Base-by-base conservation (phyloP, 2,329 filamentous ascomycete genomes). In the Trichoderma arundinaceum region DNA sequence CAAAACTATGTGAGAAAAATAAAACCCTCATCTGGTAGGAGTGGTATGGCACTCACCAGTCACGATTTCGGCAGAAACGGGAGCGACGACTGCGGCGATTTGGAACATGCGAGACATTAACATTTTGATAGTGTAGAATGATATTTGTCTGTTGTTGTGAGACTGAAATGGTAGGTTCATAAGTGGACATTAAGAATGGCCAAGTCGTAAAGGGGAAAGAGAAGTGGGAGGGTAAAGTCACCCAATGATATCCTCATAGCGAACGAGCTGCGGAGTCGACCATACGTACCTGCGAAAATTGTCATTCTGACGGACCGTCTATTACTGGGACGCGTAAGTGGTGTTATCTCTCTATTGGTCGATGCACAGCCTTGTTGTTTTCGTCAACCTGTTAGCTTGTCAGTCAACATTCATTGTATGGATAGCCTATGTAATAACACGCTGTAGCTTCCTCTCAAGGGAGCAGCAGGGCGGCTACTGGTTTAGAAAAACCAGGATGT, bases 321-420 rank as follows among this genome's bases (percentile, higher is more conserved):
- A 54, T 33, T 33, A 39, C 10, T 17, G 17, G 15, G 41, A 6
- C 33, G 22, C 32, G 8, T 39, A 38, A 46, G 43, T 17, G 17
- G 13, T 17, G 13, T 15, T 48, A 28, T 44, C 39, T 19, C n/a
- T 2, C 4, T 43, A 48, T 38, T 15, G 32, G 32, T 6, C 43
- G 7, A 1, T 39, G 56, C 56, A 59, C 56, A 22, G 56, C 56
- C 56, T 19, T 59, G 4, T n/a, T 28, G 9, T 49, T 35, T n/a
- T 39, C 10, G 35, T 39, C 17, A 44, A 44, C 41, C 15, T n/a
- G 41, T 17, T 38, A 6, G 22, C 15, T 17, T 4, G 33, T 39
- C n/a, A 13, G n/a, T 54, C 8, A 54, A n/a, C 4, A 19, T 49
- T 49, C 46, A 13, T 49, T 32, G 32, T 32, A 22, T 22, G 32